phyloP scores from a whole-genome alignment of 495 filamentous ascomycete species.

The Aspergillus steynii region DNA sequence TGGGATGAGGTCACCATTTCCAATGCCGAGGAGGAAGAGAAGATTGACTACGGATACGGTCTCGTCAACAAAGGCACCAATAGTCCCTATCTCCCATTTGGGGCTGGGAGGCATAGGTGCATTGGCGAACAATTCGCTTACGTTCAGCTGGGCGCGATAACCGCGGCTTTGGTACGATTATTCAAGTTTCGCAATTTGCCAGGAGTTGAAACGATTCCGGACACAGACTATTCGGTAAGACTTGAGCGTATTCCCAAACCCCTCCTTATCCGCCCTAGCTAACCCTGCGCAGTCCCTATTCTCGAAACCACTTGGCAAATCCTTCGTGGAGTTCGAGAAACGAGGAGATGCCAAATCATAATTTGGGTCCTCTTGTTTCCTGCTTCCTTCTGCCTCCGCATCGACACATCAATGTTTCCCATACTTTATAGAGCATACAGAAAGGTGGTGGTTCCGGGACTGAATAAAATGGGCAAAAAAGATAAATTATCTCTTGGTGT shows the following conservation, averaged over 20 bases:
- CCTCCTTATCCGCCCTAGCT: slow-evolving; percentile 16
- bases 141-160: slow-evolving; percentile 50
- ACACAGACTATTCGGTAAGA: slow-evolving; percentile 53
- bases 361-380: slow-evolving; percentile 9
- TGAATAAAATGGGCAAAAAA: no score
- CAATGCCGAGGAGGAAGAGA: slow-evolving; percentile 41
- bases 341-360: slow-evolving; percentile 32
- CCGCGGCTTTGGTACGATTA: slow-evolving; percentile 46
- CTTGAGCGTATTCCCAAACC: not conserved
- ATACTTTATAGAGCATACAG: slow-evolving; percentile 1
- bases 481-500: no score
- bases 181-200: slow-evolving; percentile 44
- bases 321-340: slow-evolving; percentile 44
- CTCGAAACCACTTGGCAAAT: slow-evolving; percentile 49
- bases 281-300: slow-evolving; percentile 43
- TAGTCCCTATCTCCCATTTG: slow-evolving; percentile 58
- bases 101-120: slow-evolving; percentile 56
- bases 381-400: not conserved
- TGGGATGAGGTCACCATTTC: slow-evolving; percentile 40
- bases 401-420: not conserved
- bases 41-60: slow-evolving; percentile 51
- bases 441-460: no score
- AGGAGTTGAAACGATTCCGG: slow-evolving; percentile 34
- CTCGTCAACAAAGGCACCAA: slow-evolving; percentile 52
- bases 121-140: slow-evolving; percentile 61